phyloP scores from a whole-genome alignment of 2,329 filamentous ascomycete genomes.

The Incumbomyces lentus region DNA sequence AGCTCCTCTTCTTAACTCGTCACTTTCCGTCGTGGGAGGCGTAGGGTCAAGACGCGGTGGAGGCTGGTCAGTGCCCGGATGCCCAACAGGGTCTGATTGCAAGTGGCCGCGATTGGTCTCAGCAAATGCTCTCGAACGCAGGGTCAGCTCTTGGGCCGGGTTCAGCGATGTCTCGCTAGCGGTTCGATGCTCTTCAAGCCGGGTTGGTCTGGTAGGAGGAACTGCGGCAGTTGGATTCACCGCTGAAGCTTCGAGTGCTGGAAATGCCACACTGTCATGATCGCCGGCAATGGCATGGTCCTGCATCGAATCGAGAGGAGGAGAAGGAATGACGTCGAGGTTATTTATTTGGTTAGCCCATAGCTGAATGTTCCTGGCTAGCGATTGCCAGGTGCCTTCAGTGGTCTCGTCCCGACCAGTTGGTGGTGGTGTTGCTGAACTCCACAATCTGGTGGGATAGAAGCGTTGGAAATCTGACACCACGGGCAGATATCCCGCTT shows the following conservation, averaged over 20 bases:
- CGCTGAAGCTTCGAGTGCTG: slow-evolving; percentile 12
- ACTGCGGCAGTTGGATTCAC: background rate
- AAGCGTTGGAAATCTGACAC: slow-evolving; percentile 20
- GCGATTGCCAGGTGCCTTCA: slow-evolving; percentile 18
- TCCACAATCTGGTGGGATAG: slow-evolving; percentile 20
- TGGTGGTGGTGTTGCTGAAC: slow-evolving; percentile 14
- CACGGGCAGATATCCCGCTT: slow-evolving; percentile 14
- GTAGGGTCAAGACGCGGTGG: background rate
- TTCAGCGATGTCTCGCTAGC: slow-evolving; percentile 20
- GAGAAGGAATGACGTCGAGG: slow-evolving; percentile 20
- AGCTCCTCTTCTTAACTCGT: slow-evolving; percentile 12
- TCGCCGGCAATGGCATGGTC: slow-evolving; percentile 9
- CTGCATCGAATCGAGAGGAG: slow-evolving; percentile 18
- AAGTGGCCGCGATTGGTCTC: slow-evolving; percentile 15
- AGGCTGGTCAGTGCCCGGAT: slow-evolving; percentile 5
- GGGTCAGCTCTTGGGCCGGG: slow-evolving; percentile 16
- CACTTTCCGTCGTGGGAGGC: background rate
- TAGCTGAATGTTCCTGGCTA: slow-evolving; percentile 20
- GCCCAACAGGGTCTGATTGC: slow-evolving; percentile 14
- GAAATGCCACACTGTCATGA: slow-evolving; percentile 10
- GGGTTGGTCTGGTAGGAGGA: slow-evolving; percentile 1
- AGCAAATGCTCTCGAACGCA: slow-evolving; percentile 15
- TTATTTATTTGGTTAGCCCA: slow-evolving; percentile 20
- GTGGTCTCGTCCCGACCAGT: slow-evolving; percentile 11
- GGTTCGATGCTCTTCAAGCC: slow-evolving; percentile 12